Base-by-base conservation (phyloP, 208 protist genomes). In the Trichomonas tenax region DNA sequence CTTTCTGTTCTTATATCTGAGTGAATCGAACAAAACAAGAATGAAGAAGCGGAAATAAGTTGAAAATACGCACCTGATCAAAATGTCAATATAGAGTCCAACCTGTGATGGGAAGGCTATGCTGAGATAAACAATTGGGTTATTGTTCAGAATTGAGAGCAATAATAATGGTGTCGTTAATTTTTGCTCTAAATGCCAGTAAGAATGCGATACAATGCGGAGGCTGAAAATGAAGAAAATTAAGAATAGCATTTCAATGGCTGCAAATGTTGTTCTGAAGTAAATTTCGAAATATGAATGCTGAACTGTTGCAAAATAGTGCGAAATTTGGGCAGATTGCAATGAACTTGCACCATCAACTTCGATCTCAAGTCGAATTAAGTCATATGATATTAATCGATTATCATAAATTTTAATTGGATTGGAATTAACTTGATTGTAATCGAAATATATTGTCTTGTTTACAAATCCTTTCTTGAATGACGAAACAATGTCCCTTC, bases 181-280 rank as follows among this genome's bases (percentile, higher is more conserved):
- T 51, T 93, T 93, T 51, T 93, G 86, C 36, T 93, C 86, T 0
- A 93, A 31, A 93, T 93, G 86, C 86, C 86, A 93, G 58, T n/a
- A 72, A 26, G 58, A 72, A 72, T 72, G 26, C 4, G 58, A 72
- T n/a, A 72, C 58, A 31, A 6, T 72, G 21, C 58, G 58, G 26
- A 72, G 58, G 58, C 58, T 72, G 58, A 72, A 72, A n/a, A 72
- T n/a, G 21, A 72, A 72, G 26, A 72, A n/a, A 21, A 72, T 26
- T n/a, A 72, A n/a, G 4, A 72, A 72, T n/a, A 72, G 11, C 21
- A 72, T n/a, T n/a, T 72, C 58, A 31, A 72, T 72, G 26, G 26
- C 26, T 72, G 58, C 58, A n/a, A 72, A 72, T 72, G 58, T n/a
- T 31, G 58, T 72, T 72, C 58, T 72, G 58, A 72, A 72, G 58